Base-by-base conservation (phyloP, 306 rosid species). In the Quillaja saponaria region DNA sequence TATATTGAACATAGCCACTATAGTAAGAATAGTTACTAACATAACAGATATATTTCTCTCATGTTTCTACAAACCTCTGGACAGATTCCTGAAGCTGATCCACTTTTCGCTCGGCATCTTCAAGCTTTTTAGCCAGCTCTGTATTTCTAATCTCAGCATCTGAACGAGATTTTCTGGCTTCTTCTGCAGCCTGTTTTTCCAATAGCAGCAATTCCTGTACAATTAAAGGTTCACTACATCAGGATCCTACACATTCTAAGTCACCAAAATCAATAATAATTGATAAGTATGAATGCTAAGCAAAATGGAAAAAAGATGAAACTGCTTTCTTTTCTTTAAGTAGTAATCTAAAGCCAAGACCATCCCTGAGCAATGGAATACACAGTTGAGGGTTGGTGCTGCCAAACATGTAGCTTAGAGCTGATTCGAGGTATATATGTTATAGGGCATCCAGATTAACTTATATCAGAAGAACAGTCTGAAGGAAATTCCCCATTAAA, bases 31-130 rank as follows among this genome's bases (percentile, higher is more conserved):
- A 41, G 48, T 71, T 41, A 46, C 39, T 33, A 71, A 55, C 45
- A 20, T 16, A 0, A 48, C 15, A 55, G 49, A 56, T 54, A 55
- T 19, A 46, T 11, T 11, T 34, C 50, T 64, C 20, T 25, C 58
- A 42, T 54, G 69, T 65, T 62, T 74, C 48, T 63, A 75, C 97
- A 71, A 75, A 90, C 99, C 99, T 90, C 82, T 90, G 99, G 68
- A 82, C 85, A 59, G 90, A 71, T 84, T 89, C 99, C 77, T 94
- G 99, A 56, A 90, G 91, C 72, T 94, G 96, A 64, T 90, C 96
- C 63, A 64, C 84, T 69, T 82, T 94, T 64, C 73, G 85, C 46
- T 85, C 83, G 34, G 95, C 75, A 63, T 87, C 90, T 65, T 87
- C 96, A 70, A 85, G 81, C 61, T 75, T 90, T 79, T 84, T 82